Evolutionary conservation across 1,139 yeast species (phyloP), one percentile per base, ranked within the genome.

Genomic region (Geotrichum bryndzae): DNA sequence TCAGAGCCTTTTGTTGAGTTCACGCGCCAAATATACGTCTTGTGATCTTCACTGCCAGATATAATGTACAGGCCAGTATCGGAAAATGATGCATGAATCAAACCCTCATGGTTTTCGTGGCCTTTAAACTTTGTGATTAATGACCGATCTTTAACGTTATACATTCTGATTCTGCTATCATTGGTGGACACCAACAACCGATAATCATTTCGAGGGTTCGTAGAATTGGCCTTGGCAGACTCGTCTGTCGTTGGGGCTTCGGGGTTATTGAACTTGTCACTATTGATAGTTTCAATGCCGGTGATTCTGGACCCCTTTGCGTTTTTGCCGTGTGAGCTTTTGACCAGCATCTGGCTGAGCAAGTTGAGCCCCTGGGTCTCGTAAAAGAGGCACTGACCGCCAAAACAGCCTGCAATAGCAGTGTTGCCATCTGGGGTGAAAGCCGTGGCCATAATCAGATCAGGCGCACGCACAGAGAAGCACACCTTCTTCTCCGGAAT

Each of bases 371-470:
- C 91, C 57, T 83, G 82, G 0, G 95, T 86, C 64, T 85, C 85
- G 66, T 89, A 74, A 3, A 86, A 79, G 58, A 81, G 78, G 38
- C 90, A 76, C 27, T 83, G 80, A 0, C 98, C 97, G 67, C 84
- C 84, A 69, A 90, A 89, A 5, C 96, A 91, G 4, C 98, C 98
- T 1, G 86, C 86, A 59, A 88, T 78, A 33, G 88, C 80, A 56
- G 80, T 76, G 33, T 79, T 76, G 0, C 96, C 96, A 68, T 84
- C 84, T 0, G 94, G 91, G 0, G 90, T 80, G 67, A 89, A 85
- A 1, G 82, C 81, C 46, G 87, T 79, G 1, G 95, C 89, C 0
- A 96, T 88, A 15, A 88, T 82, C 63, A 86, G 74, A 58, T 76
- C 79, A 0, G 79, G 75, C 0, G 81, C 73, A 57, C 77, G 76